These are phyloP conservation scores for Syzygium grande DNA, from an alignment of 345 rosid genomes.

Conservation along the genomic window DNA sequence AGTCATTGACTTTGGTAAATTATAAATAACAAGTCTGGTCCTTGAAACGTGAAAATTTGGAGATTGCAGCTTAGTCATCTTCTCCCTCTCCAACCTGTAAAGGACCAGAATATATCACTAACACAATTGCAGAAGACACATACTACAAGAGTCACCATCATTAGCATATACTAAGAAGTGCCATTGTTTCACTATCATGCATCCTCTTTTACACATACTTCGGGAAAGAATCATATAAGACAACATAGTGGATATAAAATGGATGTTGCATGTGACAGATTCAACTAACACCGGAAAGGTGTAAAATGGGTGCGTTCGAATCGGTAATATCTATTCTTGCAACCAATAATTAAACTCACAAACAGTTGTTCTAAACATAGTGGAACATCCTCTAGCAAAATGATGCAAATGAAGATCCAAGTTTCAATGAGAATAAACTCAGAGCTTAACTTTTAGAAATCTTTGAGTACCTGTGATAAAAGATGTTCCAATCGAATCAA, in stretches of 20 bases:
- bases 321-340: neutral
- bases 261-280: neutral
- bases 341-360: neutral
- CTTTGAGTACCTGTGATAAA: neutral
- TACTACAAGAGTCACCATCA: neutral
- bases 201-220: neutral
- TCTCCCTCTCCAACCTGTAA: constrained; percentile 78
- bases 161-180: neutral
- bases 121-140: neutral
- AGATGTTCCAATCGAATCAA: neutral
- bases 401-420: neutral
- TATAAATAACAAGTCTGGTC: constrained; percentile 74
- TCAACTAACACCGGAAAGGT: neutral
- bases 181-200: neutral
- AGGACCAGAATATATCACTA: neutral
- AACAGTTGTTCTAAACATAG: neutral
- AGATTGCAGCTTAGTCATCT: constrained; percentile 78
- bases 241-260: too few relatives aligned
- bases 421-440: neutral
- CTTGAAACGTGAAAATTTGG: constrained; percentile 88
- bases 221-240: neutral
- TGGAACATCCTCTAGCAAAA: neutral
- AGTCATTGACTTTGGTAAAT: constrained; percentile 75
- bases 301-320: neutral
- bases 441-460: neutral